Conservation (phyloP, 305 asterid species). For the Rubia balearica region DNA sequence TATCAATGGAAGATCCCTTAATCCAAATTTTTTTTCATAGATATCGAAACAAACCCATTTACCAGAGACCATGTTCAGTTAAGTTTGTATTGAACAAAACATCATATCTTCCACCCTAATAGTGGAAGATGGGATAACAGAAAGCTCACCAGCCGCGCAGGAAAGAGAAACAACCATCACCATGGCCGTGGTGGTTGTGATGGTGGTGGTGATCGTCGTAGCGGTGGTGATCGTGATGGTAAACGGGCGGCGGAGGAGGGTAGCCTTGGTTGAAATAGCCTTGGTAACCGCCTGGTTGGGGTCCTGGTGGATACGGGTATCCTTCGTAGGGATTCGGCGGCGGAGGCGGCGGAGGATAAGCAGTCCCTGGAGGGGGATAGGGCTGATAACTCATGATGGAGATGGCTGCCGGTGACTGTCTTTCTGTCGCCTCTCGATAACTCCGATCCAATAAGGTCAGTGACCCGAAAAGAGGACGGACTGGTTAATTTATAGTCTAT, state of each 20-base stretch:
- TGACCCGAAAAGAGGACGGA: not conserved
- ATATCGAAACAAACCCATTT: not conserved
- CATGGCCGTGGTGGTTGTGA: slow-evolving; percentile 6
- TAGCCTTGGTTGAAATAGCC: slow-evolving; percentile 19
- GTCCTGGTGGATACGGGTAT: slow-evolving; percentile 16
- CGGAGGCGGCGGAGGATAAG: slow-evolving; percentile 12
- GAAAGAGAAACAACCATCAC: slow-evolving; percentile 16
- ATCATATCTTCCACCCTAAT: not conserved
- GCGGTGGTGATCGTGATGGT: slow-evolving; percentile 13
- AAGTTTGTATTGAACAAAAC: not conserved
- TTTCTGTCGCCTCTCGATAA: not conserved
- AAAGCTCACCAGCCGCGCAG: slow-evolving; percentile 18
- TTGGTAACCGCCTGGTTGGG: slow-evolving; percentile 16
- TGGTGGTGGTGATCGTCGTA: slow-evolving; percentile 6
- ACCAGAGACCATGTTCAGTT: too few species aligned
- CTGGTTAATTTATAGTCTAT: not conserved
- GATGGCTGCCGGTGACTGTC: not conserved
- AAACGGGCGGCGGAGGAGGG: slow-evolving; percentile 16
- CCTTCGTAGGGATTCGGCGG: slow-evolving; percentile 10
- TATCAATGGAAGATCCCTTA: not conserved
- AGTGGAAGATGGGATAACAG: not conserved
- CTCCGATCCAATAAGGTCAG: not conserved
- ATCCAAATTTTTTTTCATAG: not conserved
- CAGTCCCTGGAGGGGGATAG: slow-evolving; percentile 5
- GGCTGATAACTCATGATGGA: slow-evolving; percentile 6